phyloP scores from a whole-genome alignment of 169 alveolate genomes.

The Babesia caballi region DNA sequence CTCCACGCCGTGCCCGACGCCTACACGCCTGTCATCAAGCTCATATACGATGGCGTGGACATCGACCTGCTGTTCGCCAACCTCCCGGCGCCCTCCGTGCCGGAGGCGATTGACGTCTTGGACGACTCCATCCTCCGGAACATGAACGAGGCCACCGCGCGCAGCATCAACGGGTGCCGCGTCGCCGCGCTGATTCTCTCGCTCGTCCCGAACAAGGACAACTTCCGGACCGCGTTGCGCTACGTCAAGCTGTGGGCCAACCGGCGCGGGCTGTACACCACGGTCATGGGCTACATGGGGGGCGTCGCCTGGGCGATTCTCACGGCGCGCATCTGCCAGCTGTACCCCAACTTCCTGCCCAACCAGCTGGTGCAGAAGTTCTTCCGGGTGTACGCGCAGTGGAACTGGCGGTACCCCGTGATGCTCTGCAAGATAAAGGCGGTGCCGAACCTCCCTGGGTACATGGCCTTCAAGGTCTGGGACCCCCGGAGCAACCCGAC shows the following conservation, averaged over 20 bases:
- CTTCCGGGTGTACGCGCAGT: slow-evolving; percentile 86
- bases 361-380: slow-evolving; percentile 90
- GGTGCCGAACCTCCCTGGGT: slow-evolving; percentile 80
- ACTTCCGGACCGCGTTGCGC: slow-evolving; percentile 91
- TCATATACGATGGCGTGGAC: slow-evolving; percentile 89
- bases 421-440: slow-evolving; percentile 85
- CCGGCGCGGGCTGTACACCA: slow-evolving; percentile 95
- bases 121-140: slow-evolving; percentile 81
- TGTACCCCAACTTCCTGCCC: slow-evolving; percentile 91
- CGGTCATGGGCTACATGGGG: slow-evolving; percentile 96
- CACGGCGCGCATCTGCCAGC: slow-evolving; percentile 95
- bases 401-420: slow-evolving; percentile 90
- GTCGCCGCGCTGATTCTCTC: slow-evolving; percentile 92
- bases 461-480: slow-evolving; percentile 89
- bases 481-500: slow-evolving; percentile 85
- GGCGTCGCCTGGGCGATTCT: slow-evolving; percentile 99
- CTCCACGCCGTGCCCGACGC: slow-evolving; percentile 94
- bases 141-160: slow-evolving; percentile 86
- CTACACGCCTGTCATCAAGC: slow-evolving; percentile 94
- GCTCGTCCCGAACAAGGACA: slow-evolving; percentile 90
- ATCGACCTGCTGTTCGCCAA: slow-evolving; percentile 96
- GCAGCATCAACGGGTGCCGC: slow-evolving; percentile 91
- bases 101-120: slow-evolving; percentile 76
- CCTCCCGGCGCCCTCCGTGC: slow-evolving; percentile 80
- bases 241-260: slow-evolving; percentile 97